Conservation (phyloP, 768 basidiomycete genomes). For the Tulasnella calospora region DNA sequence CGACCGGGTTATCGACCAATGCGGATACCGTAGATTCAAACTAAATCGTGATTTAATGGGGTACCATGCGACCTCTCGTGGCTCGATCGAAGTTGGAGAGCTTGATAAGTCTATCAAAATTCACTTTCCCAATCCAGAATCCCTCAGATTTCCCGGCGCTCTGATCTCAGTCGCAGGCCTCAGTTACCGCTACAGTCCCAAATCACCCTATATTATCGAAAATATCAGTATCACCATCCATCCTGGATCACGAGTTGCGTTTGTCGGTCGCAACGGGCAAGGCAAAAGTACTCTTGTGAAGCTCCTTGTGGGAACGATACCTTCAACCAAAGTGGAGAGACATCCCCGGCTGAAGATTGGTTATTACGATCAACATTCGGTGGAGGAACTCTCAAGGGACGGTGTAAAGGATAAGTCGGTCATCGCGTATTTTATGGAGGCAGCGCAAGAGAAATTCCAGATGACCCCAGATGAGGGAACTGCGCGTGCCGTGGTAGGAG, state of each 20-base stretch:
- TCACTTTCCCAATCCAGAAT: conserved; percentile 37
- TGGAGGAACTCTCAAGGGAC: conserved; percentile 48
- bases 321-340: conserved; percentile 44
- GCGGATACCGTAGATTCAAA: conserved; percentile 43
- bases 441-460: conserved; percentile 29
- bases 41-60: conserved; percentile 51
- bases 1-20: background rate
- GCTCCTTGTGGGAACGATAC: conserved; percentile 36
- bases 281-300: conserved; percentile 56
- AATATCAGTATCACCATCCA: conserved; percentile 41
- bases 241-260: conserved; percentile 40
- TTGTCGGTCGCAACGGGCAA: conserved; percentile 51
- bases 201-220: conserved; percentile 33
- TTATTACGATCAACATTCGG: conserved; percentile 59
- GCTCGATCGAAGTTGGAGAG: conserved; percentile 40
- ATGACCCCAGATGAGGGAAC: conserved; percentile 38
- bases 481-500: conserved; percentile 42
- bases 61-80: conserved; percentile 42
- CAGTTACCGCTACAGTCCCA: conserved; percentile 37
- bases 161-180: conserved; percentile 37
- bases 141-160: conserved; percentile 38
- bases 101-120: conserved; percentile 40
- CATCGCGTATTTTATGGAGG: conserved; percentile 34
- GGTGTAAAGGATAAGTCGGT: conserved; percentile 34
- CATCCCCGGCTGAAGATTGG: conserved; percentile 55